Evolutionary conservation across 2,329 filamentous ascomycete species (phyloP), one percentile per base, ranked within the genome.

Genomic region (Trichoderma koningii): DNA sequence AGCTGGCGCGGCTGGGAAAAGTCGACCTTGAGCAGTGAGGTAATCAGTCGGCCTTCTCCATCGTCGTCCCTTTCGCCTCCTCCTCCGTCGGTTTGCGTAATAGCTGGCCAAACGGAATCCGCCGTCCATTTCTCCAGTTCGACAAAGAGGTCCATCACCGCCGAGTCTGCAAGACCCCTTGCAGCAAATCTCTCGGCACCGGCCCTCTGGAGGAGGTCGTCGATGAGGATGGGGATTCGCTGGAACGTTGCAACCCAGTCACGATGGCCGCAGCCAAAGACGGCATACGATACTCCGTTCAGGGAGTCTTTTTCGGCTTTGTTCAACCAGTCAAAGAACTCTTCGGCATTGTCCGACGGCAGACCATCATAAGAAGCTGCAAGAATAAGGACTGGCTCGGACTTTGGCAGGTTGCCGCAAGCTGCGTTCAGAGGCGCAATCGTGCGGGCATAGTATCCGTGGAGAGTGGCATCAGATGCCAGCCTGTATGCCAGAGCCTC

Each of bases 311-410:
- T 76, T 5, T 81, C 78, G 12, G 83, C 74, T 14, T 71, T 77
- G 69, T 85, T 78, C 2, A 91, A 71, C 89, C 89, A 92, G 5
- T 81, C 76, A 42, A 87, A 82, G 70, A 91, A 92, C 53, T 85
- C 81, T 0, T 77, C 80, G 0, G 89, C 89, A 65, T 92, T 91
- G 68, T 90, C 87, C 0, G 88, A 85, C 0, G 89, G 87, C 60
- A 89, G 80, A 1, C 89, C 89, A 71, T 92, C 89, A 70, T 91
- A 92, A 2, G 85, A 87, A 0, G 89, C 82, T 0, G 85, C 86
- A 67, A 92, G 82, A 63, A 92, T 79, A 14, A 89, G 77, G 0
- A 88, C 79, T 0, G 88, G 87, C 15, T 82, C 78, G 19, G 82
- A 78, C 57, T 77, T 84, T 0, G 87, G 83, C 0, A 91, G 71